Percentiles rank a stretch among this genome's conserved stretches.
Conservation (phyloP, 129 eudicot genomes). For the Sambucus nigra region DNA sequence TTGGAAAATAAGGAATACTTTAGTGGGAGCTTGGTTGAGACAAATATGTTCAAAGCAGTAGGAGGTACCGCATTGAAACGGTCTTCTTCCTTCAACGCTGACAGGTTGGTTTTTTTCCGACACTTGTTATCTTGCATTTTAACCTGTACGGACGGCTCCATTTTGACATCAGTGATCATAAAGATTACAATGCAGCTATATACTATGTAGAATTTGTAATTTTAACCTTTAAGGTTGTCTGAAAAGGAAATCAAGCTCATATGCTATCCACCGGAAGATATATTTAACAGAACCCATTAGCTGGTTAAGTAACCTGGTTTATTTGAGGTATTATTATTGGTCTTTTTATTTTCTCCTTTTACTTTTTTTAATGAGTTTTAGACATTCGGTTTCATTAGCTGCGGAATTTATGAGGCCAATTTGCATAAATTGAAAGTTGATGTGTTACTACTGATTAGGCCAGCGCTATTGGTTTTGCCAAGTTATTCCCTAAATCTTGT, state of each 20-base stretch:
- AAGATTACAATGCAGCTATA: background rate
- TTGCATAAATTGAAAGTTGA: too few species aligned
- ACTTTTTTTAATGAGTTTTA: too few species aligned
- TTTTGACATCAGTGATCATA: too few species aligned
- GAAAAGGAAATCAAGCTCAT: background rate
- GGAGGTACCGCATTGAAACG: constrained; percentile 51
- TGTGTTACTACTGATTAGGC: too few species aligned
- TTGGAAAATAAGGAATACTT: constrained; percentile 90
- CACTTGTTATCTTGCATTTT: background rate
- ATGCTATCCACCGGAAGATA: background rate
- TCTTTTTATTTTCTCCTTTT: too few species aligned
- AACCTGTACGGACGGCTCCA: background rate
- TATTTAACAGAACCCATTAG: too few species aligned
- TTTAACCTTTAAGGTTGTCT: background rate
- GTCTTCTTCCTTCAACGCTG: constrained; percentile 77
- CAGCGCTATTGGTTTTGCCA: too few species aligned
- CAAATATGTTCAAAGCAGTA: constrained; percentile 46
- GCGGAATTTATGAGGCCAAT: too few species aligned
- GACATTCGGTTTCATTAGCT: too few species aligned
- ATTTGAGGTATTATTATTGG: too few species aligned
- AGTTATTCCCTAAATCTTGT: too few species aligned
- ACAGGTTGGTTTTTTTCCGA: constrained; percentile 38
- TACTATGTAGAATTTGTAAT: background rate
- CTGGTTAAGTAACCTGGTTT: too few species aligned
- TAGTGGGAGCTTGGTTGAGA: constrained; percentile 85